phyloP scores from a whole-genome alignment of 352 stramenopile genomes.

The Pythium myriotylum region DNA sequence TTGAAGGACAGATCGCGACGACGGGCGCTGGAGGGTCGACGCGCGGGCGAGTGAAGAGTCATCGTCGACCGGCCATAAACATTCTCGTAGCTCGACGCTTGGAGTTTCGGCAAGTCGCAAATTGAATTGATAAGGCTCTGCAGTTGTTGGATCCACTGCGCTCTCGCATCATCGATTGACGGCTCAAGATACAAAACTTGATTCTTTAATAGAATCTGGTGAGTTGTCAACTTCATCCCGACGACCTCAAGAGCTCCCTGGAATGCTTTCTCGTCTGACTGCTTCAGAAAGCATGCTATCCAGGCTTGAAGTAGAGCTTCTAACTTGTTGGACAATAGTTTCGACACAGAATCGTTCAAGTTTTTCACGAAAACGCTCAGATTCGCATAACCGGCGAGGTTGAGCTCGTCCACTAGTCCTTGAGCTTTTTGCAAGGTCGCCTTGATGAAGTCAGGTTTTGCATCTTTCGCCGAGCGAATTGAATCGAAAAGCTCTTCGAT shows the following conservation, averaged over 20 bases:
- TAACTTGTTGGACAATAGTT: slow-evolving; percentile 84
- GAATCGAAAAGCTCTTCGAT: slow-evolving; percentile 92
- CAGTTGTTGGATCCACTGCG: slow-evolving; percentile 89
- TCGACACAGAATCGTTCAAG: slow-evolving; percentile 87
- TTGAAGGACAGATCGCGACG: slow-evolving; percentile 76
- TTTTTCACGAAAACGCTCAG: slow-evolving; percentile 92
- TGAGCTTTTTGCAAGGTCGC: slow-evolving; percentile 89
- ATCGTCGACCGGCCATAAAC: slow-evolving; percentile 75
- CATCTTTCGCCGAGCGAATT: slow-evolving; percentile 64
- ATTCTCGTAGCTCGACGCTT: slow-evolving; percentile 87
- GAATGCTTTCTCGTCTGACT: slow-evolving; percentile 65
- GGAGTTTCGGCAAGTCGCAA: slow-evolving; percentile 91
- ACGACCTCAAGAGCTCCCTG: slow-evolving; percentile 47
- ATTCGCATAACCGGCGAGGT: slow-evolving; percentile 94
- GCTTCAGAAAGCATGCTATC: slow-evolving; percentile 65
- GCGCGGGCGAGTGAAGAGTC: slow-evolving; percentile 59
- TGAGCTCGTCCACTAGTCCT: slow-evolving; percentile 93
- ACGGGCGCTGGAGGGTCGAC: slow-evolving; percentile 49
- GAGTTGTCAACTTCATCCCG: slow-evolving; percentile 52
- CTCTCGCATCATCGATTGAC: slow-evolving; percentile 92
- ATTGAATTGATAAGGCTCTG: slow-evolving; percentile 94
- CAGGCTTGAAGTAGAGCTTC: slow-evolving; percentile 63
- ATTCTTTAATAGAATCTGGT: slow-evolving; percentile 97
- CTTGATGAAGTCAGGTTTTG: slow-evolving; percentile 48
- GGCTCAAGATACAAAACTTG: slow-evolving; percentile 96